Conservation (phyloP, 495 filamentous ascomycete species). For the Penicillium cinerascens region DNA sequence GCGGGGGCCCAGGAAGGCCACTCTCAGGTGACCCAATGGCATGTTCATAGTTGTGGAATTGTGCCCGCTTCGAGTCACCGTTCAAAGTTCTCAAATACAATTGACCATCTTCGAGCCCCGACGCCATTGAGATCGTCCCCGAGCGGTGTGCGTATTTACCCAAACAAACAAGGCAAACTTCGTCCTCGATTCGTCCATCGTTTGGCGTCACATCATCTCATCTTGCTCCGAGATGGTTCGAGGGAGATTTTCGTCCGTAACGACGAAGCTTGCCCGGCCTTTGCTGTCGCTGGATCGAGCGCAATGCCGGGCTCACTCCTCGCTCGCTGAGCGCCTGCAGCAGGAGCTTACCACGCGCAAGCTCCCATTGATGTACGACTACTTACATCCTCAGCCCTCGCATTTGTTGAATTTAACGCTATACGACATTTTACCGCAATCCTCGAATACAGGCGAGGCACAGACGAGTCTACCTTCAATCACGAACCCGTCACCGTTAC, state of each 20-base stretch:
- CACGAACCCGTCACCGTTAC: constrained; percentile 33
- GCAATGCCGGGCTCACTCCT: constrained; percentile 21
- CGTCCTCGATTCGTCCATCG: not conserved
- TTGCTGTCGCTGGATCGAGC: constrained; percentile 7
- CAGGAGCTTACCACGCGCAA: constrained; percentile 43
- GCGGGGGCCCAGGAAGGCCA: constrained; percentile 80
- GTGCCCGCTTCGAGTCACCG: not conserved
- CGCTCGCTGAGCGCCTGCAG: constrained; percentile 28
- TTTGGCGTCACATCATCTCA: not conserved
- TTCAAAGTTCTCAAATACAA: not conserved
- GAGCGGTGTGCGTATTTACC: constrained; percentile 21
- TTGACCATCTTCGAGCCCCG: not conserved
- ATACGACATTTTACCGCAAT: constrained; percentile 49
- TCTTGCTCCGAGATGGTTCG: not conserved
- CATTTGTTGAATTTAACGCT: constrained; percentile 64
- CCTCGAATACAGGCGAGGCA: not conserved
- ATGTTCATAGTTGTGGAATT: not conserved
- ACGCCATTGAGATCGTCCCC: constrained; percentile 2
- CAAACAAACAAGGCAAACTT: constrained; percentile 38
- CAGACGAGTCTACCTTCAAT: constrained; percentile 33
- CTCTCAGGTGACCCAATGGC: constrained; percentile 33
- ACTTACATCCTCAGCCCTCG: constrained; percentile 59
- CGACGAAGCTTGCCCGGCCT: not conserved
- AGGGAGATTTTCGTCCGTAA: not conserved
- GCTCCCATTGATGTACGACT: constrained; percentile 58